Percentiles rank a stretch among this genome's conserved stretches.
These are phyloP conservation scores for Ceratocystis ficicola DNA, from an alignment of 2,329 filamentous ascomycete genomes.

Conservation along the genomic window DNA sequence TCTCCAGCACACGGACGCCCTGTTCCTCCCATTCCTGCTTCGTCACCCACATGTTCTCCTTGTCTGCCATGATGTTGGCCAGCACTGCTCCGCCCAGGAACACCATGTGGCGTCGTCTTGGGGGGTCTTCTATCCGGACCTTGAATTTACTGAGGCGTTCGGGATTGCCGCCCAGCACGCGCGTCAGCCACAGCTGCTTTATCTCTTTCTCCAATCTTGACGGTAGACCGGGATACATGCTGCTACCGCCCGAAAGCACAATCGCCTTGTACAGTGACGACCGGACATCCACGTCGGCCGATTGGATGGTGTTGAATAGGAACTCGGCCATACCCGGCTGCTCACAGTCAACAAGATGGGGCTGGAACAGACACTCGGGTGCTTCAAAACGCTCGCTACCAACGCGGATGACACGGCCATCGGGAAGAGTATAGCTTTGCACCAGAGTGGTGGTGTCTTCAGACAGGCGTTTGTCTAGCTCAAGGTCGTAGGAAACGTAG, in stretches of 20 bases:
- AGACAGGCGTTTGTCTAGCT: conserved; percentile 86
- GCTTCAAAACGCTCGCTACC: conserved; percentile 97
- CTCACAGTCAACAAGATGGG: conserved; percentile 92
- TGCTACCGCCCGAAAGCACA: conserved; percentile 88
- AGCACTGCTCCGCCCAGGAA: conserved; percentile 93
- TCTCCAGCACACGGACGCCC: conserved; percentile 71
- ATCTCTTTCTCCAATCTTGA: conserved; percentile 94
- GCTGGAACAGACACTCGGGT: conserved; percentile 96
- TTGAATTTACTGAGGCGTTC: conserved; percentile 98
- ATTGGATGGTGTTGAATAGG: conserved; percentile 96
- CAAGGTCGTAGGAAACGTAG: conserved; percentile 96
- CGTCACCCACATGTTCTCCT: conserved; percentile 97
- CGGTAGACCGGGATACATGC: conserved; percentile 96
- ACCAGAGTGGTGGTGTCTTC: conserved; percentile 96
- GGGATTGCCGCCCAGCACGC: conserved; percentile 78
- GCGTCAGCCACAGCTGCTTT: conserved; percentile 95
- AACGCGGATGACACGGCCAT: conserved; percentile 89
- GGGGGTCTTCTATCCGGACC: conserved; percentile 96
- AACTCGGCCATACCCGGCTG: conserved; percentile 95
- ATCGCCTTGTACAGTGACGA: conserved; percentile 93
- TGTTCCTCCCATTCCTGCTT: conserved; percentile 97
- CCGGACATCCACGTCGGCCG: conserved; percentile 88
- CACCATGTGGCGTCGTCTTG: conserved; percentile 95
- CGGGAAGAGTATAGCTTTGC: conserved; percentile 92
- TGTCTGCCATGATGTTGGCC: conserved; percentile 98